phyloP scores from a whole-genome alignment of 306 rosid genomes.

The Gastrolobium bilobum region DNA sequence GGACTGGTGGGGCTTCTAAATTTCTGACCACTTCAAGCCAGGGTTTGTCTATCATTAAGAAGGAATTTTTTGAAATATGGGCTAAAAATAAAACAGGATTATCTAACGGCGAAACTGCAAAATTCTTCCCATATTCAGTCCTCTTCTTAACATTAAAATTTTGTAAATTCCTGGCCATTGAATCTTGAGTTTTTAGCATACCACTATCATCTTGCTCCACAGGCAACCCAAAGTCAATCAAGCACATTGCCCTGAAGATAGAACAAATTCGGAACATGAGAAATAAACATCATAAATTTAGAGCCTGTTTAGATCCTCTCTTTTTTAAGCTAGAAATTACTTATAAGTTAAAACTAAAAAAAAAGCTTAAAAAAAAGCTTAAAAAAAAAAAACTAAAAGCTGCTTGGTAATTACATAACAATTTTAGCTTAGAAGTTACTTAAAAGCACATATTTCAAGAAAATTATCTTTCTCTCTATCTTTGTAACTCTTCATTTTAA shows the following conservation, averaged over 20 bases:
- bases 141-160: slow-evolving; percentile 60
- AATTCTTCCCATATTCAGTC: slow-evolving; percentile 72
- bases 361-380: no score
- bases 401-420: no score
- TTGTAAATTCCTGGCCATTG: slow-evolving; percentile 55
- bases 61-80: slow-evolving; percentile 71
- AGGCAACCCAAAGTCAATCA: slow-evolving; percentile 85
- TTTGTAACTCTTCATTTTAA: no score
- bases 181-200: slow-evolving; percentile 60
- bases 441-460: no score
- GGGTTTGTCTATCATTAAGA: slow-evolving; percentile 86
- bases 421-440: no score
- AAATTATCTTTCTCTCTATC: no score
- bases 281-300: neutral
- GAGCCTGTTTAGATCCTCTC: no score
- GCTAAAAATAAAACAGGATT: slow-evolving; percentile 80
- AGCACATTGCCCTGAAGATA: slow-evolving; percentile 88
- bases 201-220: slow-evolving; percentile 79
- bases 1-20: slow-evolving; percentile 82
- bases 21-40: slow-evolving; percentile 89
- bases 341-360: no score
- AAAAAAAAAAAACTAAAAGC: no score
- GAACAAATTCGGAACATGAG: slow-evolving; percentile 48
- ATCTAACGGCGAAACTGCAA: slow-evolving; percentile 67
- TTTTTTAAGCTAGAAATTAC: no score